Base-by-base conservation (phyloP, 2,329 filamentous ascomycete genomes). In the Tolypocladium guangdongense region DNA sequence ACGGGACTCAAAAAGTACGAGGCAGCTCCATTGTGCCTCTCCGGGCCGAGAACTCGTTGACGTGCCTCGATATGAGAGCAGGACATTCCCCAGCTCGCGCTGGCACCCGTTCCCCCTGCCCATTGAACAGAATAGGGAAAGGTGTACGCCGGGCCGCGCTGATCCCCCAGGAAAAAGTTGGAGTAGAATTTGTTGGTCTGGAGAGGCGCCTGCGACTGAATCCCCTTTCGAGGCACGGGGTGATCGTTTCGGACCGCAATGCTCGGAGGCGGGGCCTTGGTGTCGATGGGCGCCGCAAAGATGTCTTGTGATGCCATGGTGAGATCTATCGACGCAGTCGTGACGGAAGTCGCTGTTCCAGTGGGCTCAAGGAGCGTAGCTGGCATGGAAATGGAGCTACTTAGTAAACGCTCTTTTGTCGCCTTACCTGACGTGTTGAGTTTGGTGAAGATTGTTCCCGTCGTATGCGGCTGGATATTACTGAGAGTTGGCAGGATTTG, bases 181-280 rank as follows among this genome's bases (percentile, higher is more conserved):
- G 84, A 78, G 61, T 88, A 89, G 66, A 90, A 91, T 63, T 88
- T 91, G 74, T 91, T 92, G 27, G 88, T 92, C 50, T 81, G 74
- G 47, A 88, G 71, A 4, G 84, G 81, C 0, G 66, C 65, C 1
- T 68, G 60, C 18, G 72, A 66, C 35, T 61, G 64, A 39, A 86
- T 72, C 7, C 80, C 80, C 24, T 73, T 65, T 16, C 79, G 74
- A 41, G 77, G 69, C 30, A 80, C 80, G 0, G 83, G 83, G 58
- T 87, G 83, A 58, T 84, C 80, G 22, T 71, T 60, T 32, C 73
- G 73, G 41, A 69, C 66, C 10, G 63, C 52, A 49, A 86, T 77
- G 33, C 70, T 66, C 0, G 72, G 62, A 1, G 77, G 74, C 4
- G 81, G 81, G 12, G 76, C 66, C 55, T 68, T 72, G 2, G 75